Percentiles rank a stretch among this genome's conserved stretches.
phyloP scores from a whole-genome alignment of 768 basidiomycete species.

The Auricularia heimuer region DNA sequence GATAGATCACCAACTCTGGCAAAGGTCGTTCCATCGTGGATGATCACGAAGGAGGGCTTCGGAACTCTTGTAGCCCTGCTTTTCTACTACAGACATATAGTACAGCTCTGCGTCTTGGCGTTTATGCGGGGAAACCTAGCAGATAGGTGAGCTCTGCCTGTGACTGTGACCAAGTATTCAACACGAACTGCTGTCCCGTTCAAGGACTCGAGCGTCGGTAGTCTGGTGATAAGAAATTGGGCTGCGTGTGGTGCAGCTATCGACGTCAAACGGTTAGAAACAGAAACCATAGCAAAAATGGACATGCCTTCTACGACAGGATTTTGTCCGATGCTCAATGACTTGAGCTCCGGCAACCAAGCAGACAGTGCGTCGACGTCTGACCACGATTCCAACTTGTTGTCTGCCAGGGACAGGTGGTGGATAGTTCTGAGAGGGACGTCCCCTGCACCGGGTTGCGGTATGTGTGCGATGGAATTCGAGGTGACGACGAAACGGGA shows the following conservation, averaged over 20 bases:
- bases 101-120: slow-evolving; percentile 75
- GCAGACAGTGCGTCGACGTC: slow-evolving; percentile 51
- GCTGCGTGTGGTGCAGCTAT: slow-evolving; percentile 33
- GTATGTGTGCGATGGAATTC: slow-evolving; percentile 47
- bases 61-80: slow-evolving; percentile 31
- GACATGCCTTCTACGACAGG: slow-evolving; percentile 46
- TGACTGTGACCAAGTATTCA: slow-evolving; percentile 1
- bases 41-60: slow-evolving; percentile 39
- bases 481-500: slow-evolving; percentile 55
- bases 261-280: slow-evolving; percentile 4
- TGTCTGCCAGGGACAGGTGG: slow-evolving; percentile 56
- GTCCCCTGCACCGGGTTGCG: slow-evolving; percentile 21
- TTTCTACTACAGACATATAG: slow-evolving; percentile 60
- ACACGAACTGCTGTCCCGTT: slow-evolving; percentile 54
- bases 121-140: slow-evolving; percentile 58
- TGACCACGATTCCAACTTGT: slow-evolving; percentile 47
- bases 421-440: slow-evolving; percentile 26
- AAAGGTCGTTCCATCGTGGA: slow-evolving; percentile 57
- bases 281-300: too few relatives aligned
- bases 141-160: not conserved
- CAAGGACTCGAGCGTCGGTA: slow-evolving; percentile 50
- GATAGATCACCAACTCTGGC: slow-evolving; percentile 39
- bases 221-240: slow-evolving; percentile 54
- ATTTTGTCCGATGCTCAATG: slow-evolving; percentile 52
- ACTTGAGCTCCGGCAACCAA: slow-evolving; percentile 63